Evolutionary conservation across 768 basidiomycete species (phyloP).

Genomic region (Filobasidium wieringae): DNA sequence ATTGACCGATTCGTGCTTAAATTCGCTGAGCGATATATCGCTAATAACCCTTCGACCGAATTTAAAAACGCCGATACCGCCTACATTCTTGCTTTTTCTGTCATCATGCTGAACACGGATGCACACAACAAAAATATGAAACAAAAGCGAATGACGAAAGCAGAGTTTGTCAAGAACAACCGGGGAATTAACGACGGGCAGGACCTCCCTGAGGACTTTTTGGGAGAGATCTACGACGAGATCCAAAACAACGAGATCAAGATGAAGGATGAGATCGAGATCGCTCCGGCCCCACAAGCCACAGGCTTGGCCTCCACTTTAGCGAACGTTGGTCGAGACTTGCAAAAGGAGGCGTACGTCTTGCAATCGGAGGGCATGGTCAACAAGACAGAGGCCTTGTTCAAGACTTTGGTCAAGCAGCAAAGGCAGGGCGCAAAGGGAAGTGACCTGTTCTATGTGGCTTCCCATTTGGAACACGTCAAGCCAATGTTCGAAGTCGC

Average conservation of each 20-base stretch:
- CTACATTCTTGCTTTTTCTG: conserved; percentile 89
- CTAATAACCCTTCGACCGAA: conserved; percentile 65
- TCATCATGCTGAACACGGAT: conserved; percentile 93
- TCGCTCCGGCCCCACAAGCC: conserved; percentile 36
- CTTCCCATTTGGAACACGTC: conserved; percentile 91
- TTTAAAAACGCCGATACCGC: conserved; percentile 95
- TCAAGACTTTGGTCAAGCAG: conserved; percentile 80
- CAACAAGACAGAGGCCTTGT: conserved; percentile 91
- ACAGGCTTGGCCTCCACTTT: conserved; percentile 71
- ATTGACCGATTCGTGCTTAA: conserved; percentile 99
- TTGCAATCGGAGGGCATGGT: conserved; percentile 93
- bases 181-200: conserved; percentile 86
- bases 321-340: conserved; percentile 80
- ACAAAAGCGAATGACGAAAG: conserved; percentile 73
- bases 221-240: conserved; percentile 72
- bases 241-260: conserved; percentile 85
- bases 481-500: conserved; percentile 98
- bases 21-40: conserved; percentile 93
- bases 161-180: conserved; percentile 87
- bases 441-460: conserved; percentile 86
- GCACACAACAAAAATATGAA: conserved; percentile 92
- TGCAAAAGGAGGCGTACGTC: conserved; percentile 91
- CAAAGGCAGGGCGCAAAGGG: conserved; percentile 70
- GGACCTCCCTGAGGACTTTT: conserved; percentile 74
- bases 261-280: conserved; percentile 94